phyloP scores from a whole-genome alignment of 768 basidiomycete genomes.

The Collybiopsis confluens region DNA sequence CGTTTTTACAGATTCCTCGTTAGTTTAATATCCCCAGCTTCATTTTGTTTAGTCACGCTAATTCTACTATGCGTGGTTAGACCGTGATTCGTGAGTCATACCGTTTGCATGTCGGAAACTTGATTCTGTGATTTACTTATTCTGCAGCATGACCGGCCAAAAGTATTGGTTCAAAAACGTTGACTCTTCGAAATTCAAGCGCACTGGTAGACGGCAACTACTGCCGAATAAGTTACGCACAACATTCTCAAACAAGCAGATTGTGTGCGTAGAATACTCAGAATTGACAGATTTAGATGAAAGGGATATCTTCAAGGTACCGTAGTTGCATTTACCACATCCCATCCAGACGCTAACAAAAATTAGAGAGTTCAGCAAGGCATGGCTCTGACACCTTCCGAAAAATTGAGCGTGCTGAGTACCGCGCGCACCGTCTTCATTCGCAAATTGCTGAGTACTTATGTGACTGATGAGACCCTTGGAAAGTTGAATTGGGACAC shows the following conservation, averaged over 20 bases:
- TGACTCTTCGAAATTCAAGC: conserved; percentile 6
- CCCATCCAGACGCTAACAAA: too few relatives aligned
- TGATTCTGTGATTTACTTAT: too few relatives aligned
- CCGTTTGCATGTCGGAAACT: not conserved
- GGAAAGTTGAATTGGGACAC: conserved; percentile 29
- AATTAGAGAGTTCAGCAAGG: conserved; percentile 70
- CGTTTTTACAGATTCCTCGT: conserved; percentile 50
- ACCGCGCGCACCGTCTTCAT: conserved; percentile 56
- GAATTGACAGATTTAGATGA: conserved; percentile 54
- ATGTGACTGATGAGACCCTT: conserved; percentile 35
- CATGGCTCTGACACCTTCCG: conserved; percentile 48
- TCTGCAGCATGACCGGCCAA: conserved; percentile 35
- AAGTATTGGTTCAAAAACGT: conserved; percentile 49
- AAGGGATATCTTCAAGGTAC: conserved; percentile 74
- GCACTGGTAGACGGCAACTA: conserved; percentile 24
- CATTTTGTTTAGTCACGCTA: not conserved
- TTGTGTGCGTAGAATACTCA: conserved; percentile 78
- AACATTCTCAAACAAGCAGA: conserved; percentile 67
- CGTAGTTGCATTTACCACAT: too few relatives aligned
- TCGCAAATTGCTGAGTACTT: conserved; percentile 46
- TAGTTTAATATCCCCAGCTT: conserved; percentile 14
- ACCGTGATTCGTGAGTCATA: conserved; percentile 46
- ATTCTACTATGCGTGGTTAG: conserved; percentile 38
- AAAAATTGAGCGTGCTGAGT: conserved; percentile 65
- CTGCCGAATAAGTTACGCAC: conserved; percentile 55